Evolutionary conservation across 1,284 basidiomycete genomes (phyloP).

Genomic region (Xerocomus cyaneibrunnescens): DNA sequence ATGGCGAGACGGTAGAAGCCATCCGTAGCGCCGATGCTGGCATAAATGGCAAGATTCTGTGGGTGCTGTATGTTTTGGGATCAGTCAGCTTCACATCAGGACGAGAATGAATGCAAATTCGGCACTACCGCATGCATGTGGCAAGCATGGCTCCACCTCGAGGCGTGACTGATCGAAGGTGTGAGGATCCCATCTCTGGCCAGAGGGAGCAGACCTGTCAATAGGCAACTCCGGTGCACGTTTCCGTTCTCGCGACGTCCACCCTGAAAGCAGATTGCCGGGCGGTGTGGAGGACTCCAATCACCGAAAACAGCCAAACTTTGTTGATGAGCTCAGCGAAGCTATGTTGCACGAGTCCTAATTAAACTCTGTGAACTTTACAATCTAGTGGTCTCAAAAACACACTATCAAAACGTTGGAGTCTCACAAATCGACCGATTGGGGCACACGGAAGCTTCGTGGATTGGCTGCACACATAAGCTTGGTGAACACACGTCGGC

Average conservation of each 20-base stretch:
- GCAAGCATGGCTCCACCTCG: slow-evolving; percentile 36
- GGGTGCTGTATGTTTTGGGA: slow-evolving; percentile 24
- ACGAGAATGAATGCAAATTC: slow-evolving; percentile 35
- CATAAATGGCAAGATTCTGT: slow-evolving; percentile 26
- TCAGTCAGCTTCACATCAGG: slow-evolving; percentile 23
- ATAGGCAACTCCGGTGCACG: slow-evolving; percentile 30
- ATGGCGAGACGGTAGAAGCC: slow-evolving; percentile 19
- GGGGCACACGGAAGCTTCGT: slow-evolving; percentile 10
- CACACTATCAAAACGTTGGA: slow-evolving; percentile 9
- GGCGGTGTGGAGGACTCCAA: slow-evolving; percentile 26
- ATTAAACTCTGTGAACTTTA: slow-evolving; percentile 29
- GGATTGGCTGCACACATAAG: slow-evolving; percentile 11
- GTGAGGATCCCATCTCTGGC: slow-evolving; percentile 31
- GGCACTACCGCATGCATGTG: slow-evolving; percentile 34
- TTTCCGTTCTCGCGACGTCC: slow-evolving; percentile 12
- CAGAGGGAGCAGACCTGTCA: slow-evolving; percentile 6
- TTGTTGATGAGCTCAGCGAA: slow-evolving; percentile 35
- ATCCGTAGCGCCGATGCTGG: slow-evolving; percentile 25
- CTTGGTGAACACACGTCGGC: slow-evolving; percentile 4
- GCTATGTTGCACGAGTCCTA: slow-evolving; percentile 10
- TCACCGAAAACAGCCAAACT: slow-evolving; percentile 29
- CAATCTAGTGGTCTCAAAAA: slow-evolving; percentile 9
- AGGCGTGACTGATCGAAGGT: slow-evolving; percentile 37
- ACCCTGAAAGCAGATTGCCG: slow-evolving; percentile 26
- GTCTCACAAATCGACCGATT: slow-evolving; percentile 12